Conservation (phyloP, 345 rosid genomes). For the Stellera chamaejasme region DNA sequence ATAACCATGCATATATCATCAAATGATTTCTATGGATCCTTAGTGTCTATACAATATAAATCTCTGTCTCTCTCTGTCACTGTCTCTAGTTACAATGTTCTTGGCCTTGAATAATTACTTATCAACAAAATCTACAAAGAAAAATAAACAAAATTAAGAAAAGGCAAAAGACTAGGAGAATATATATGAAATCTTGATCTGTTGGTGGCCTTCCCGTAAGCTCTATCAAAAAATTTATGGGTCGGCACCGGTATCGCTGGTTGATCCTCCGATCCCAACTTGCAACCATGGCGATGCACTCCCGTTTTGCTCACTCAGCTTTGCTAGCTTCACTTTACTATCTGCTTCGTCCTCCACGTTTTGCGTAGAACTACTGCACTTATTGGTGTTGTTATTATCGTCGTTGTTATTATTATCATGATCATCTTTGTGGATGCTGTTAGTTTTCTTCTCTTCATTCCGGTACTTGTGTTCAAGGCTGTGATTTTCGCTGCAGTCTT, state of each 20-base stretch:
- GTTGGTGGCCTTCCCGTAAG: slow-evolving; percentile 1
- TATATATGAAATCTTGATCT: neutral
- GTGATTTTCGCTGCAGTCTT: slow-evolving; percentile 9
- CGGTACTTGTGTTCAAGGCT: neutral
- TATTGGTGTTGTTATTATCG: slow-evolving; percentile 7
- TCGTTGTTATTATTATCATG: slow-evolving; percentile 14
- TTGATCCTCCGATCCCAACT: slow-evolving; percentile 61
- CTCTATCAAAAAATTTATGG: slow-evolving; percentile 14
- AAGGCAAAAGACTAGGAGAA: neutral
- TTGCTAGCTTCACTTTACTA: slow-evolving; percentile 50
- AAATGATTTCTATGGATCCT: too few relatives aligned
- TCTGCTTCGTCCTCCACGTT: slow-evolving; percentile 54
- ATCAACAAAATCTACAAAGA: neutral
- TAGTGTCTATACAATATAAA: neutral
- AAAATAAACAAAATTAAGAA: neutral
- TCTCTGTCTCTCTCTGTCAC: too few relatives aligned
- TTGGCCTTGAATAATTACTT: neutral
- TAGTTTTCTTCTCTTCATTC: slow-evolving; percentile 3
- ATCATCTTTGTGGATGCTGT: slow-evolving; percentile 10
- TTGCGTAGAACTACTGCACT: slow-evolving; percentile 14
- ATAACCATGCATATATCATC: too few relatives aligned
- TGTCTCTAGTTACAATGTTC: slow-evolving; percentile 1
- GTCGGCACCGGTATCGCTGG: slow-evolving; percentile 27
- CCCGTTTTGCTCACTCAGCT: slow-evolving; percentile 49
- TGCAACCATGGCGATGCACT: slow-evolving; percentile 70